phyloP scores from a whole-genome alignment of 2,329 filamentous ascomycete species.

The Botrytis sinoallii region DNA sequence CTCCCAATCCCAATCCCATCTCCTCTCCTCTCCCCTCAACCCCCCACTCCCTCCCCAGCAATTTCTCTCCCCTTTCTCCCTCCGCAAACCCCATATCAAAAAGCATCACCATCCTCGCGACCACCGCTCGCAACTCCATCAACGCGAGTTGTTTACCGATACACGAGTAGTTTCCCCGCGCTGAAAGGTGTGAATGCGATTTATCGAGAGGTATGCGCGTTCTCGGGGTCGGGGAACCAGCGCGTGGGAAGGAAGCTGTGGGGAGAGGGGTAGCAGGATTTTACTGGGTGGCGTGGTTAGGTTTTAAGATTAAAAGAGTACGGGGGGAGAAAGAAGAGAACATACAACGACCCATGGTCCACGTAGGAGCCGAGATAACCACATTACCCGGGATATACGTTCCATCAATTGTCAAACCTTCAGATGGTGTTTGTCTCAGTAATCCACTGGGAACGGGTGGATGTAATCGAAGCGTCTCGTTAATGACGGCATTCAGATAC shows the following conservation, averaged over 20 bases:
- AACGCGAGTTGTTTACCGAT: conserved; percentile 37
- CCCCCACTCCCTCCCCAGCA: not conserved
- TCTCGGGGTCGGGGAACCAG: conserved; percentile 26
- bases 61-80: not conserved
- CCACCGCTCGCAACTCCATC: conserved; percentile 35
- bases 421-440: conserved; percentile 39
- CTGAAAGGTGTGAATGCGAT: conserved; percentile 35
- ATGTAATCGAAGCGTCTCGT: conserved; percentile 26
- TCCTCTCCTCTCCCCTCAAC: not conserved
- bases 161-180: conserved; percentile 34
- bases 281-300: not conserved
- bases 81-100: not conserved
- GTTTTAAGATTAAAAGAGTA: too few species aligned
- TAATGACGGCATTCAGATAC: conserved; percentile 26
- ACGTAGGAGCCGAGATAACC: conserved; percentile 20
- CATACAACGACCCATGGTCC: conserved; percentile 24
- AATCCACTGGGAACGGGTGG: conserved; percentile 24
- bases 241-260: conserved; percentile 38
- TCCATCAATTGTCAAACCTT: conserved; percentile 33
- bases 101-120: conserved; percentile 17
- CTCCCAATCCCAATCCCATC: not conserved
- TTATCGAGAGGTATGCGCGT: conserved; percentile 28
- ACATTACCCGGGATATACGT: conserved; percentile 22
- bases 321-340: too few species aligned
- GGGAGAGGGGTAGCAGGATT: conserved; percentile 21